These are phyloP conservation scores for Pestalotiopsis sp. DNA, from an alignment of 2,329 filamentous ascomycete species.

Conservation along the genomic window DNA sequence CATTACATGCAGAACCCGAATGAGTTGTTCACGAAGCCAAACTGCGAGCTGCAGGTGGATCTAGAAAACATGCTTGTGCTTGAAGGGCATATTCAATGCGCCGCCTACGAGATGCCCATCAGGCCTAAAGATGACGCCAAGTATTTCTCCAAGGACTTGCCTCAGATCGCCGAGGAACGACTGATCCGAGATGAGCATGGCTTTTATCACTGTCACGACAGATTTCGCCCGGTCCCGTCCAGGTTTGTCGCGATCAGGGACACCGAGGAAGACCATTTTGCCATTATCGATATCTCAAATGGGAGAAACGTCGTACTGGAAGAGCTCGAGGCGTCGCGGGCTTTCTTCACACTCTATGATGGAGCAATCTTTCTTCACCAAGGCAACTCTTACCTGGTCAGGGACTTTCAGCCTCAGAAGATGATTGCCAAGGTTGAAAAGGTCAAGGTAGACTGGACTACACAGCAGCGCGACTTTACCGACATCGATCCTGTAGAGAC, in stretches of 20 bases:
- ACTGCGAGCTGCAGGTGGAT: conserved; percentile 87
- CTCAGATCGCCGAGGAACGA: conserved; percentile 71
- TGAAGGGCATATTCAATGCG: conserved; percentile 94
- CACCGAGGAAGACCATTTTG: conserved; percentile 87
- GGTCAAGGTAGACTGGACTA: conserved; percentile 94
- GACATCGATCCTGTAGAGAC: conserved; percentile 94
- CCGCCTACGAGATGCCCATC: conserved; percentile 93
- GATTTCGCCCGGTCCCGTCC: conserved; percentile 84
- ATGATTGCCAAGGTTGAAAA: conserved; percentile 85
- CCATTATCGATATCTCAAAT: conserved; percentile 86
- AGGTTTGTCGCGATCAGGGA: conserved; percentile 86
- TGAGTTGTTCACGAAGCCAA: conserved; percentile 89
- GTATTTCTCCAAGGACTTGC: conserved; percentile 80
- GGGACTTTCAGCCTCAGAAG: conserved; percentile 80
- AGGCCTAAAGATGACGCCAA: conserved; percentile 71
- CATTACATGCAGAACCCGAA: conserved; percentile 97
- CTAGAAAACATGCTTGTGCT: conserved; percentile 88
- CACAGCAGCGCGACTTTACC: conserved; percentile 88
- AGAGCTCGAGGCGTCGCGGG: conserved; percentile 93
- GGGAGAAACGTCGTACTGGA: conserved; percentile 84
- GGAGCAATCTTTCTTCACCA: conserved; percentile 97
- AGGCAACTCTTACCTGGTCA: conserved; percentile 88
- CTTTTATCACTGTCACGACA: conserved; percentile 87
- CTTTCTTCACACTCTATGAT: conserved; percentile 94
- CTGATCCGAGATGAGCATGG: conserved; percentile 74